Evolutionary conservation across 2,329 filamentous ascomycete species (phyloP), one percentile per base, ranked within the genome.

Genomic region (Penicillium expansum): DNA sequence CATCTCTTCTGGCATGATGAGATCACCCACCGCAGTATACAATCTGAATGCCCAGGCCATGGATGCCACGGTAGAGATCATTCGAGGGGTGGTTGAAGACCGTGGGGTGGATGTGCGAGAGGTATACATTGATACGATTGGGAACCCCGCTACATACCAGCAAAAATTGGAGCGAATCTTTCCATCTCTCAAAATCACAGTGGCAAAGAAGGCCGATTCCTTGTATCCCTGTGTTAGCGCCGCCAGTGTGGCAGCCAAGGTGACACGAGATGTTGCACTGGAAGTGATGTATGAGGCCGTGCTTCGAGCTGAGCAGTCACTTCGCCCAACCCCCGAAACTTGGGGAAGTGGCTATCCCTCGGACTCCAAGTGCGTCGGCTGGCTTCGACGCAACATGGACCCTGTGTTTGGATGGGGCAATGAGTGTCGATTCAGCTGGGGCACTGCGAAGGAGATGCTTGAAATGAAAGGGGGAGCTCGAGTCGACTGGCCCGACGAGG

Each of bases 301-400:
- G 58, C 73, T 71, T 2, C 71, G 70, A 35, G 51, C 57, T 32
- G 55, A 64, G 30, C 62, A 67, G 24, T 52, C 56, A 18, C 72
- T 72, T 47, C 74, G 63, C 10, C 62, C 68, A 30, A 52, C 62
- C 18, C 72, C 72, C 1, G 78, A 80, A 16, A 80, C 77, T 5
- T 97, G 94, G 92, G 94, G 94, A 0, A 96, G 91, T 1, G 94
- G 94, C 0, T 99, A 99, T 72, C 94, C 94, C 0, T 91, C 89
- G 1, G 94, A 99, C 75, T 86, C 82, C 20, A 84, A 89, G 60
- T 96, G 92, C 66, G 85, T 88, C 2, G 74, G 77, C 22, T 99
- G 94, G 93, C 73, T 99, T 70, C 90, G 86, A 76, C 79, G 78
- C 38, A 94, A 93, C 63, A 93, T 97, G 87, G 88, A 99, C 69